These are phyloP conservation scores for Phialophora chinensis DNA, from an alignment of 2,329 filamentous ascomycete genomes.

Conservation along the genomic window DNA sequence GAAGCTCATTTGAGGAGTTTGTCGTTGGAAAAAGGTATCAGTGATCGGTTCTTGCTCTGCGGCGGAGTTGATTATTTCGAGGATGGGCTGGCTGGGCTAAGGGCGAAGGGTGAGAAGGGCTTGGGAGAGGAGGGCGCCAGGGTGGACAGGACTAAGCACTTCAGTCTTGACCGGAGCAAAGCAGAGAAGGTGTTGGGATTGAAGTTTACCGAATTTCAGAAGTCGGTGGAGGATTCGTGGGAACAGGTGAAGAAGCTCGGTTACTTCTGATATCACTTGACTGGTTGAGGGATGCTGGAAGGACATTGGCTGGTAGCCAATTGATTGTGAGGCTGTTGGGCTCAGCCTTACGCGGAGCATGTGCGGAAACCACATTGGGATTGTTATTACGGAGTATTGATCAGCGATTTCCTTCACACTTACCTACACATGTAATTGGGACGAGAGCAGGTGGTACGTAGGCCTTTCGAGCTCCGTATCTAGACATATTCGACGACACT, in stretches of 20 bases:
- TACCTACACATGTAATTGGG: background rate
- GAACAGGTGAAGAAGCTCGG: conserved; percentile 25
- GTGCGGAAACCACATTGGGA: background rate
- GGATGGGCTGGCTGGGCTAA: conserved; percentile 28
- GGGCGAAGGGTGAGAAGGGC: conserved; percentile 25
- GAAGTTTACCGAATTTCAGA: conserved; percentile 23
- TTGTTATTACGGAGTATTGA: background rate
- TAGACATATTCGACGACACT: conserved; percentile 21
- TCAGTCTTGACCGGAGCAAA: conserved; percentile 21
- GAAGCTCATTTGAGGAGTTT: conserved; percentile 29
- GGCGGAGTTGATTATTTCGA: conserved; percentile 28
- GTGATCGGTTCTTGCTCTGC: conserved; percentile 27
- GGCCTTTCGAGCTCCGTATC: background rate
- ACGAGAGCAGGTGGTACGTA: background rate
- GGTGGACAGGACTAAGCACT: conserved; percentile 17
- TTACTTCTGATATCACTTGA: background rate
- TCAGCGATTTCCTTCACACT: background rate
- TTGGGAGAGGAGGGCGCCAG: conserved; percentile 24
- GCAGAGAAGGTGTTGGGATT: conserved; percentile 25
- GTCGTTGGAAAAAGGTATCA: conserved; percentile 25
- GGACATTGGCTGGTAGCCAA: background rate
- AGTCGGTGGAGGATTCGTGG: conserved; percentile 29
- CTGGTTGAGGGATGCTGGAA: background rate
- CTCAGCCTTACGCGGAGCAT: too few species aligned
- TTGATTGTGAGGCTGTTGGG: background rate